These are phyloP conservation scores for Dioscorea zingiberensis DNA, from an alignment of 106 monocot species.

Conservation along the genomic window DNA sequence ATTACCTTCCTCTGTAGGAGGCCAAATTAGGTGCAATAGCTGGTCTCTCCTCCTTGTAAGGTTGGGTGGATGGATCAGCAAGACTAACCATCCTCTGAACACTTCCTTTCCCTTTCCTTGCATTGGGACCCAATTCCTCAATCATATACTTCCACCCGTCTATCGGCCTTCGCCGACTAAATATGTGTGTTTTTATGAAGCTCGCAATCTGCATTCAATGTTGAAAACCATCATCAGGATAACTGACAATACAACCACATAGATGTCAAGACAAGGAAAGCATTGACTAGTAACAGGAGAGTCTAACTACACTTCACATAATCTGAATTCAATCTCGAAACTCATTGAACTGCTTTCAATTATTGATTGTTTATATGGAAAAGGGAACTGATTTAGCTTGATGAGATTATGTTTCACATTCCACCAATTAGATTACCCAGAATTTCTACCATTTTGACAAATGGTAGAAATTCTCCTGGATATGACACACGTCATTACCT, in stretches of 20 bases:
- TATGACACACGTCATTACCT: too few relatives aligned
- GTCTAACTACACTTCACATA: background rate
- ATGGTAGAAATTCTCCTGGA: too few relatives aligned
- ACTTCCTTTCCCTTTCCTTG: constrained; percentile 82
- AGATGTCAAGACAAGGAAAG: too few relatives aligned
- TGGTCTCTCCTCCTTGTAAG: constrained; percentile 58
- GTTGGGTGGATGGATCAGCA: constrained; percentile 66
- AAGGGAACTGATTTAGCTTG: too few relatives aligned
- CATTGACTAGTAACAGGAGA: background rate
- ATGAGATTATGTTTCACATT: too few relatives aligned
- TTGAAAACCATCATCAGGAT: background rate
- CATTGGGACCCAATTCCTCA: constrained; percentile 92
- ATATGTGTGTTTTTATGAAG: constrained; percentile 94
- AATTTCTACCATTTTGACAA: too few relatives aligned
- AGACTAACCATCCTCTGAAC: constrained; percentile 66
- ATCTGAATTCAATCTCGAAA: too few relatives aligned
- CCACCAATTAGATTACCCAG: too few relatives aligned
- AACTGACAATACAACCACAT: too few relatives aligned
- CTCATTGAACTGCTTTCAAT: too few relatives aligned
- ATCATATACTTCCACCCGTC: constrained; percentile 99
- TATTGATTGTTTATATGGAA: too few relatives aligned
- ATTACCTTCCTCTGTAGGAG: constrained; percentile 26
- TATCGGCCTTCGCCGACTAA: constrained; percentile 82
- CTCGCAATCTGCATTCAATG: constrained; percentile 72
- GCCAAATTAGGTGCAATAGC: constrained; percentile 19